Evolutionary conservation across 177 flowering plant genomes (phyloP).

Genomic region (Tripterygium wilfordii): DNA sequence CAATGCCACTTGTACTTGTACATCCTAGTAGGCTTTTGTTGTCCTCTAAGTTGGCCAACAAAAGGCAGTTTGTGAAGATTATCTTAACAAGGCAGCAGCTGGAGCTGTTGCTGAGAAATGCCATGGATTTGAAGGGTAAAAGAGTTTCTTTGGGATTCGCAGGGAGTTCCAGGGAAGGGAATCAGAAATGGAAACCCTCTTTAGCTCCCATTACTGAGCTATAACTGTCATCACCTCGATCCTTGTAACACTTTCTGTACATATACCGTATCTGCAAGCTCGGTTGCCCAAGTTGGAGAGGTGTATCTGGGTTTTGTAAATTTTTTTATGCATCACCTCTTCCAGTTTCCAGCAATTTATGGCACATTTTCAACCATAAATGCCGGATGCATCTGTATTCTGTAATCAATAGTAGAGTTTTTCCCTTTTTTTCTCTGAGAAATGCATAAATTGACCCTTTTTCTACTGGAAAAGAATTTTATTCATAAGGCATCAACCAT

Average conservation of each 20-base stretch:
- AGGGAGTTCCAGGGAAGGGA: not conserved
- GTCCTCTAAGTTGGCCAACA: constrained; percentile 1
- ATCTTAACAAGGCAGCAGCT: constrained; percentile 30
- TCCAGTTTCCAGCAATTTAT: not conserved
- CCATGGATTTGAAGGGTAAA: constrained; percentile 3
- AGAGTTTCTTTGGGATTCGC: not conserved
- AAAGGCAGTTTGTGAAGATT: constrained; percentile 17
- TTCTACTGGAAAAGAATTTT: no score
- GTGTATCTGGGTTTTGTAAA: no score
- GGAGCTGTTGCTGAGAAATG: constrained; percentile 17
- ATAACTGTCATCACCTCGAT: not conserved
- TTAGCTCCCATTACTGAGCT: constrained; percentile 31
- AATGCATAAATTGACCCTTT: no score
- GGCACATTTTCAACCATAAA: constrained; percentile 1
- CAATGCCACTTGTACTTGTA: constrained; percentile 9
- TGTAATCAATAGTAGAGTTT: not conserved
- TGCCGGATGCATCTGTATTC: not conserved
- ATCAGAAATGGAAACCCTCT: constrained; percentile 28
- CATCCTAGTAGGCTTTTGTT: constrained; percentile 5
- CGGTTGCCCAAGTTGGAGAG: not conserved
- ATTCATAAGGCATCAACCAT: no score
- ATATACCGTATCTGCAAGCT: no score
- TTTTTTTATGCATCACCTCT: not conserved
- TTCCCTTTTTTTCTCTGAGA: no score
- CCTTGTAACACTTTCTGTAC: no score